phyloP scores from a whole-genome alignment of 2,329 filamentous ascomycete species.

The Raffaelea arxii region DNA sequence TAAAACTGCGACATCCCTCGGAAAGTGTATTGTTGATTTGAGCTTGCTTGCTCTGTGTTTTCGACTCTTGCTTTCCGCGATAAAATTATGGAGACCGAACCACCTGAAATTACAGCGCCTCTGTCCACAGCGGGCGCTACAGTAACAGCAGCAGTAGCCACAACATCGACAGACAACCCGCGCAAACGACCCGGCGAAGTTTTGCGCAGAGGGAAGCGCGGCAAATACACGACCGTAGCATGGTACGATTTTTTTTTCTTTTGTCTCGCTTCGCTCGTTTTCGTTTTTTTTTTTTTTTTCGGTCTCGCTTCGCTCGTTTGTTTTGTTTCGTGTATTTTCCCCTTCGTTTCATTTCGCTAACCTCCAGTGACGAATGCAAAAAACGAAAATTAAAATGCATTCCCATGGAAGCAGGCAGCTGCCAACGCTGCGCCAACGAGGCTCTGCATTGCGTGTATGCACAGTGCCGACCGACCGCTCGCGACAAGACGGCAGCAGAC shows the following conservation, averaged over 20 bases:
- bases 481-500: neutral
- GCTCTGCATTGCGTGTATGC: conserved; percentile 16
- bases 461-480: conserved; percentile 7
- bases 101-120: too few relatives aligned
- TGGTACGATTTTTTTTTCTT: neutral
- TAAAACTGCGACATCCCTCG: too few relatives aligned
- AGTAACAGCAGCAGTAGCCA: too few relatives aligned
- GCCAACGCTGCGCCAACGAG: neutral
- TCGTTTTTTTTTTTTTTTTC: too few relatives aligned
- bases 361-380: conserved; percentile 21
- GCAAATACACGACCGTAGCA: neutral
- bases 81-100: too few relatives aligned
- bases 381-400: conserved; percentile 29
- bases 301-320: too few relatives aligned
- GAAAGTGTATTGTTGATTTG: too few relatives aligned
- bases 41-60: too few relatives aligned
- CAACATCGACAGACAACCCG: neutral
- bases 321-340: too few relatives aligned
- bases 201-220: neutral
- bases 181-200: neutral
- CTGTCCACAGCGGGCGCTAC: too few relatives aligned
- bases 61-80: too few relatives aligned
- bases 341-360: neutral
- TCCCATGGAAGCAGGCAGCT: conserved; percentile 9
- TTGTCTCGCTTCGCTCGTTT: too few relatives aligned